These are phyloP conservation scores for Daldinia eschscholtzii DNA, from an alignment of 2,329 filamentous ascomycete species.

Conservation along the genomic window DNA sequence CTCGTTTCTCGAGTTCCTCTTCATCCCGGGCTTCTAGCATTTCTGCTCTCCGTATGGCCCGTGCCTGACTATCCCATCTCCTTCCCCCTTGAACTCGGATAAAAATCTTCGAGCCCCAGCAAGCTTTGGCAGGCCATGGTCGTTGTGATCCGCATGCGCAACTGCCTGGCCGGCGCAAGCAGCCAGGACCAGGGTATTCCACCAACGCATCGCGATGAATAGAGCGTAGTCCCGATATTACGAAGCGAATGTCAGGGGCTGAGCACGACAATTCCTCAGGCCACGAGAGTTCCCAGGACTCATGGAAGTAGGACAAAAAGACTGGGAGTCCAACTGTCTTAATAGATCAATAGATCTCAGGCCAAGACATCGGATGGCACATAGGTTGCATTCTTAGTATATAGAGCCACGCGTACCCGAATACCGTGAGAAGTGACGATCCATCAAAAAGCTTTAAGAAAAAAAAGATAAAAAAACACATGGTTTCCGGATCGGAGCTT, in stretches of 20 bases:
- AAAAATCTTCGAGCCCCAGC: conserved; percentile 49
- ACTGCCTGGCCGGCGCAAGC: conserved; percentile 46
- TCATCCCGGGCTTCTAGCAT: conserved; percentile 22
- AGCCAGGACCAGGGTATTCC: conserved; percentile 43
- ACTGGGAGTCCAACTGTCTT: conserved; percentile 11
- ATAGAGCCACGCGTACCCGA: conserved; percentile 36
- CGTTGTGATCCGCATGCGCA: conserved; percentile 46
- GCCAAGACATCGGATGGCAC: conserved; percentile 27
- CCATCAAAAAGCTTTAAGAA: conserved; percentile 29
- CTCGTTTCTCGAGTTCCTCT: conserved; percentile 30
- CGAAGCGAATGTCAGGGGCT: conserved; percentile 31
- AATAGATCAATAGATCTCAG: conserved; percentile 33
- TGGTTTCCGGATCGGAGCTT: conserved; percentile 45
- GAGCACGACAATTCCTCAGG: conserved; percentile 24
- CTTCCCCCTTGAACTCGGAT: conserved; percentile 45
- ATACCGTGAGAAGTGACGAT: conserved; percentile 11
- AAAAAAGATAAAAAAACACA: conserved; percentile 35
- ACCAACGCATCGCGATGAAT: conserved; percentile 45
- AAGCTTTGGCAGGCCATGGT: conserved; percentile 46
- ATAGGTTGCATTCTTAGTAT: conserved; percentile 25
- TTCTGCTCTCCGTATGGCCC: conserved; percentile 21
- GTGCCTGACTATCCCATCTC: conserved; percentile 43
- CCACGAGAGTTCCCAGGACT: conserved; percentile 20
- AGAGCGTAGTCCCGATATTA: conserved; percentile 19
- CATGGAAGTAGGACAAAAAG: conserved; percentile 17